Conservation (phyloP, 306 rosid species). For the Benincasa hispida region DNA sequence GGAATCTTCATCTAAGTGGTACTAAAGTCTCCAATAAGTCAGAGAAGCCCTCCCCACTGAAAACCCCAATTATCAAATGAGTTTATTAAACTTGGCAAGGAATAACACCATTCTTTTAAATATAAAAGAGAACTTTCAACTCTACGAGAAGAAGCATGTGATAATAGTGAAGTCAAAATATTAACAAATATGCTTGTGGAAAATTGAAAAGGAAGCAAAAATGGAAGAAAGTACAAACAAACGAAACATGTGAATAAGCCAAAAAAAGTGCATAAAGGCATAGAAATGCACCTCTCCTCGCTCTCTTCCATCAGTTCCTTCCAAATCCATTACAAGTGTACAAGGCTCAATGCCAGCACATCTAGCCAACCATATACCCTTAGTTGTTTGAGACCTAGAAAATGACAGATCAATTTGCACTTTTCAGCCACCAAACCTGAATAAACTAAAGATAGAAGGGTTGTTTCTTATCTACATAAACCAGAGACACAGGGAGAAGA, state of each 20-base stretch:
- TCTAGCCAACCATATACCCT: conserved; percentile 94
- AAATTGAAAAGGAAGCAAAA: not conserved
- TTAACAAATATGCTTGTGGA: not conserved
- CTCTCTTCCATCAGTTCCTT: conserved; percentile 99
- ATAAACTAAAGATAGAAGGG: conserved; percentile 12
- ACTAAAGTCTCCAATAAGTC: not conserved
- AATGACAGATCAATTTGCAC: not conserved
- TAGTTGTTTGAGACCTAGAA: conserved; percentile 93
- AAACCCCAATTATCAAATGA: not conserved
- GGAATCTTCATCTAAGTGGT: not conserved
- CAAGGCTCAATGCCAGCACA: conserved; percentile 89
- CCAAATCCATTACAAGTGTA: conserved; percentile 95
- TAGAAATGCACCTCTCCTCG: conserved; percentile 84
- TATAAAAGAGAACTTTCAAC: not conserved
- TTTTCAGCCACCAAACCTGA: not conserved
- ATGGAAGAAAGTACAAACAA: not conserved
- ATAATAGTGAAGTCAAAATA: not conserved
- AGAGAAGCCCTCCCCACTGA: not conserved
- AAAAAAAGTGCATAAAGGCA: not conserved
- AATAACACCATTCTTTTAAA: not conserved
- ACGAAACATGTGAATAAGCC: not conserved
- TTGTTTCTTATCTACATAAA: not conserved
- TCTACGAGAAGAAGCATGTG: not conserved
- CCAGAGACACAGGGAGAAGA: conserved; percentile 3
- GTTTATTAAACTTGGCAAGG: not conserved